Evolutionary conservation across 768 basidiomycete species (phyloP).

Genomic region (Collybiopsis confluens): DNA sequence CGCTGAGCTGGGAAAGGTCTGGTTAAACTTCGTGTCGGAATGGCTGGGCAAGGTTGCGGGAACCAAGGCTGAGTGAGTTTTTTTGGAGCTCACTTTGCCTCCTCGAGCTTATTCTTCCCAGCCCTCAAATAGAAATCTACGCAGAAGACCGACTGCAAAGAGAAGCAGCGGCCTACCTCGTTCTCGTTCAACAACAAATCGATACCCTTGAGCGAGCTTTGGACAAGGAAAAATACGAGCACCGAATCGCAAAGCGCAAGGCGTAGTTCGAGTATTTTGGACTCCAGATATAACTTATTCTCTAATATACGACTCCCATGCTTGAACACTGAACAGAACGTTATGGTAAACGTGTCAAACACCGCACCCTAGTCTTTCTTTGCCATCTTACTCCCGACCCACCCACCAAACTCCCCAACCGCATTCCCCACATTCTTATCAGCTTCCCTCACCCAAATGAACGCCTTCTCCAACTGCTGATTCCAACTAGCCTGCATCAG

Average conservation of each 20-base stretch:
- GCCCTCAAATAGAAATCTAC: not conserved
- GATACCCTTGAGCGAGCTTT: not conserved
- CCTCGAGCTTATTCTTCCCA: too few relatives aligned
- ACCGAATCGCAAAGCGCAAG: not conserved
- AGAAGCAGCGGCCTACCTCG: not conserved
- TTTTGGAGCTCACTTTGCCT: too few relatives aligned
- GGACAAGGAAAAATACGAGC: not conserved
- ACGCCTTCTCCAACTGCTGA: conserved; percentile 43
- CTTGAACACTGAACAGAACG: too few relatives aligned
- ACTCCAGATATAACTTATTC: too few relatives aligned
- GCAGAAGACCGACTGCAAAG: not conserved
- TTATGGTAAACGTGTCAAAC: too few relatives aligned
- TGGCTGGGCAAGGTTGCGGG: too few relatives aligned
- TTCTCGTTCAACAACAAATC: not conserved
- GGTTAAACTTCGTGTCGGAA: too few relatives aligned
- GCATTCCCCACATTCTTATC: conserved; percentile 45
- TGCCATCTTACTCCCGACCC: conserved; percentile 19
- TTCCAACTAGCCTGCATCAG: conserved; percentile 59
- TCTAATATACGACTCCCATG: too few relatives aligned
- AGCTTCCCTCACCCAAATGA: conserved; percentile 38
- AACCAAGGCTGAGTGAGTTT: too few relatives aligned
- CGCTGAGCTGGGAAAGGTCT: too few relatives aligned
- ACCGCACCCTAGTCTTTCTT: not conserved
- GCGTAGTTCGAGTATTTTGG: too few relatives aligned
- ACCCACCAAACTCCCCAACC: conserved; percentile 39